Evolutionary conservation across 768 basidiomycete genomes (phyloP).

Genomic region (Boletellus ananas): DNA sequence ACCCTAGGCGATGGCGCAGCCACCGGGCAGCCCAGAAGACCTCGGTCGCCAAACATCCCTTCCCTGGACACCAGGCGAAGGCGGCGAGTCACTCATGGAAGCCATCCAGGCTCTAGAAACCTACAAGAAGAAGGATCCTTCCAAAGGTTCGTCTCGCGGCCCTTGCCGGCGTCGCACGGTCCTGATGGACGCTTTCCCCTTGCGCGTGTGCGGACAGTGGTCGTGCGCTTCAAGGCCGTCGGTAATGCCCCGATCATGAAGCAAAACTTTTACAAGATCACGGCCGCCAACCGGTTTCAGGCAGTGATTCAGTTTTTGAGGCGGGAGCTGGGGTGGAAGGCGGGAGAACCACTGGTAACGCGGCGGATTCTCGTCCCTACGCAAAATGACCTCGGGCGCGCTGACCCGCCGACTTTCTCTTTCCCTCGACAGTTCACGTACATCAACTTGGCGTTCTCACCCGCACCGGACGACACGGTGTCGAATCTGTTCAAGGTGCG

Average conservation of each 20-base stretch:
- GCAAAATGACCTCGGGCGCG: not conserved
- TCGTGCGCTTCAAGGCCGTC: constrained; percentile 96
- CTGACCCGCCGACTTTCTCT: not conserved
- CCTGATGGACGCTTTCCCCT: not conserved
- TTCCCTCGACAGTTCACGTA: constrained; percentile 52
- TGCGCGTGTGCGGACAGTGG: constrained; percentile 48
- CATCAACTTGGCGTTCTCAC: constrained; percentile 74
- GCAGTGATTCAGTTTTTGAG: constrained; percentile 92
- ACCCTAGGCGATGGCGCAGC: constrained; percentile 25
- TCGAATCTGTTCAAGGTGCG: constrained; percentile 64
- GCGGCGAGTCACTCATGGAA: constrained; percentile 36
- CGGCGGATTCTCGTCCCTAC: not conserved
- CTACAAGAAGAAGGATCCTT: constrained; percentile 83
- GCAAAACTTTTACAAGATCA: constrained; percentile 98
- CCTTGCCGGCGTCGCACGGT: not conserved
- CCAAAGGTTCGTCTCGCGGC: constrained; percentile 52
- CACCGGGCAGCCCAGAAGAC: constrained; percentile 32
- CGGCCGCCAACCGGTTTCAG: constrained; percentile 90
- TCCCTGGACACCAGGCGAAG: constrained; percentile 33
- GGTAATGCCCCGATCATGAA: constrained; percentile 99
- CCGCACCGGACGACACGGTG: constrained; percentile 73
- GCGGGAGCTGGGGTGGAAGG: constrained; percentile 84
- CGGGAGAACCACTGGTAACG: constrained; percentile 78
- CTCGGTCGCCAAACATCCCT: constrained; percentile 29
- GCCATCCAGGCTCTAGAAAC: constrained; percentile 72